Base-by-base conservation (phyloP, 306 rosid species). In the Luffa acutangula region DNA sequence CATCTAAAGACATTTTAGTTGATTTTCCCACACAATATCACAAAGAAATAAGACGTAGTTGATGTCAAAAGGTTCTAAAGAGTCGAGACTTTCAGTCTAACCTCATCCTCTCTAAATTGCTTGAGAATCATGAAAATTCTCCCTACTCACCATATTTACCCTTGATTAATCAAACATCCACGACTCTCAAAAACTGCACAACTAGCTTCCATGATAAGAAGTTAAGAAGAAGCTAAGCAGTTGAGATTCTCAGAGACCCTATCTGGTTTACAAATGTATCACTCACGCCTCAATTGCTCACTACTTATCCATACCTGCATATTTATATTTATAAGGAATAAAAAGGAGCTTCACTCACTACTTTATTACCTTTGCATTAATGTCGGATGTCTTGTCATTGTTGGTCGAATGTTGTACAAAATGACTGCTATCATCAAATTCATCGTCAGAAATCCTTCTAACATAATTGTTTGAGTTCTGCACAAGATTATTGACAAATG, bases 371-470 rank as follows among this genome's bases (percentile, higher is more conserved):
- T 89, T 89, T 0, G 37, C 45, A 78, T 42, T 63, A 67, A 36
- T 69, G 85, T 34, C 42, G 15, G 92, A 87, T 51, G 90, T 42
- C 81, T 83, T 87, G 1, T 80, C 87, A 78, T 79, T 80, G 71
- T 76, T 85, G 62, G 73, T 76, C 60, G 83, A 78, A 80, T 46
- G 79, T 51, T 66, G 85, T 65, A 62, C 48, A 34, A 46, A 34
- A 49, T 63, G 73, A 78, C 33, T 49, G 17, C 63, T 36, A 46
- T 75, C 78, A 79, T 93, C 98, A 81, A 87, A 63, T 82, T 89
- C 96, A 67, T 92, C 97, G 78, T 94, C 97, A 2, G 85, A 37
- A 84, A 94, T 37, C 75, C 98, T 86, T 63, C 20, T 82, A 21
- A 92, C 80, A 82, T 71, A 84, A 34, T 82, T 89, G 59, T 78